phyloP scores from a whole-genome alignment of 164 flowering plant genomes.

The Aristolochia contorta region DNA sequence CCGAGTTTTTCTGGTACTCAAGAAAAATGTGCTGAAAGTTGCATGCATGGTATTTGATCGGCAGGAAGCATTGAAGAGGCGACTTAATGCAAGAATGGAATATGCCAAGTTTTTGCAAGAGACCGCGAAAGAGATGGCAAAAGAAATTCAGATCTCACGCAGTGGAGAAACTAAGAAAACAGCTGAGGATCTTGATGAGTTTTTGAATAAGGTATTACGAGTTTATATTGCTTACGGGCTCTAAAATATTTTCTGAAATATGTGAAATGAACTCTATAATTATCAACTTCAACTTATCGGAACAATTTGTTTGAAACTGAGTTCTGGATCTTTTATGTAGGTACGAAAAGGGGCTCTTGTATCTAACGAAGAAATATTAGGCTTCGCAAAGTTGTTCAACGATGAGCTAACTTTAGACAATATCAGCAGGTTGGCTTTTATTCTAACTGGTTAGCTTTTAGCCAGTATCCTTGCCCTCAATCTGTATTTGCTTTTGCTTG shows the following conservation, averaged over 20 bases:
- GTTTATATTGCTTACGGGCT: too few species aligned
- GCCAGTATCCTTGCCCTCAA: too few species aligned
- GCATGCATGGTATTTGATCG: slow-evolving; percentile 7
- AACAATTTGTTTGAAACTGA: background rate
- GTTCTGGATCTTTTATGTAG: slow-evolving; percentile 23
- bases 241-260: too few species aligned
- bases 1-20: too few species aligned
- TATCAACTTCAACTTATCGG: too few species aligned
- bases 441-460: background rate
- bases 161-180: slow-evolving; percentile 89
- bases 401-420: slow-evolving; percentile 96
- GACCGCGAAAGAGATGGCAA: slow-evolving; percentile 96
- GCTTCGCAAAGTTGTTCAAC: slow-evolving; percentile 93
- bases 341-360: slow-evolving; percentile 70
- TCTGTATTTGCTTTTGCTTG: background rate
- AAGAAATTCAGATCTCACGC: slow-evolving; percentile 75
- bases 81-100: slow-evolving; percentile 79
- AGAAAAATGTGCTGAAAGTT: too few species aligned
- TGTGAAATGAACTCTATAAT: too few species aligned
- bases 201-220: slow-evolving; percentile 49
- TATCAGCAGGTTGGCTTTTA: slow-evolving; percentile 68
- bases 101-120: slow-evolving; percentile 96
- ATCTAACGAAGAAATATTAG: slow-evolving; percentile 86
- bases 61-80: slow-evolving; percentile 89
- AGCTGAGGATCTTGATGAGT: slow-evolving; percentile 91